Percentiles rank a stretch among this genome's conserved stretches.
Evolutionary conservation across 108 stramenopile species (phyloP).

Genomic region (Skeletonema tropicum): DNA sequence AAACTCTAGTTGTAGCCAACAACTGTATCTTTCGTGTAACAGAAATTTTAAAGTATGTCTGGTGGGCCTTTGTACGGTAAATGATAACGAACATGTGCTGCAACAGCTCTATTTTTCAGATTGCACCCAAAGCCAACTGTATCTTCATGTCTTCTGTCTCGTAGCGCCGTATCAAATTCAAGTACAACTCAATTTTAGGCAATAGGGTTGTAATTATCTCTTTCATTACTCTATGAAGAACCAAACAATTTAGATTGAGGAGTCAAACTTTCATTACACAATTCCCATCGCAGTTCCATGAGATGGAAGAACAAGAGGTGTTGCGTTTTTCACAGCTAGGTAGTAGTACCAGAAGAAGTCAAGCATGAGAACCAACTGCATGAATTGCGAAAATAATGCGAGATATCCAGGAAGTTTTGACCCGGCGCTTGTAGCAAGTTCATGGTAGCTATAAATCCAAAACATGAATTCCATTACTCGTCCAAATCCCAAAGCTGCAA

Average conservation of each 20-base stretch:
- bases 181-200: neutral
- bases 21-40: neutral
- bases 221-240: conserved; percentile 2
- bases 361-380: conserved; percentile 95
- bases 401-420: conserved; percentile 93
- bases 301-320: conserved; percentile 86
- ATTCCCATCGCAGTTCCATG: conserved; percentile 79
- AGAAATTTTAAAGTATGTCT: no score
- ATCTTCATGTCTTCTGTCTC: neutral
- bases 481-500: conserved; percentile 92
- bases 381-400: conserved; percentile 94
- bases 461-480: conserved; percentile 96
- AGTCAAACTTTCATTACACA: conserved; percentile 50
- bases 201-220: neutral
- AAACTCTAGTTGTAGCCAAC: neutral
- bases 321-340: conserved; percentile 88
- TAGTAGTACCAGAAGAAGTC: conserved; percentile 99
- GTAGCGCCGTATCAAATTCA: no score
- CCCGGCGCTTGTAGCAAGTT: conserved; percentile 89
- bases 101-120: no score
- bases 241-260: neutral
- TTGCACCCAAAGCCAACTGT: no score
- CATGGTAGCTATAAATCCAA: conserved; percentile 98
- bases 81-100: no score
- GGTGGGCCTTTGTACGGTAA: no score